Evolutionary conservation across 2,329 filamentous ascomycete genomes (phyloP), one percentile per base, ranked within the genome.

Genomic region (Berkeleyomyces basicola): DNA sequence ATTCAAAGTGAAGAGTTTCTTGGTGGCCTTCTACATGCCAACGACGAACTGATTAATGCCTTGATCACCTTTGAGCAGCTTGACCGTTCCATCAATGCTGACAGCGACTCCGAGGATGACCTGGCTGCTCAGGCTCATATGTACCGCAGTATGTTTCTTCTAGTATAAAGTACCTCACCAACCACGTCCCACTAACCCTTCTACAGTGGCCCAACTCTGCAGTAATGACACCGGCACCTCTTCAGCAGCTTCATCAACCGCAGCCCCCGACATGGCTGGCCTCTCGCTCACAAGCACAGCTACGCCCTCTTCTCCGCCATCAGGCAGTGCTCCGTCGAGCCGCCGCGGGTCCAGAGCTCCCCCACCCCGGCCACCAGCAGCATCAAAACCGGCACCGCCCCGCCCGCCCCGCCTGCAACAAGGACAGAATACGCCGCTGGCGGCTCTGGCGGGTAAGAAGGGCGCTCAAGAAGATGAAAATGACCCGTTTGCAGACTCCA

Each of bases 11-110:
- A 97, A 70, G 85, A 97, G 69, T 96, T 88, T 79, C 84, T 99
- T 7, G 93, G 92, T 49, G 86, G 89, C 65, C 79, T 99, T 3
- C 84, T 99, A 16, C 89, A 93, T 69, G 91, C 92, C 67, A 97
- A 99, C 69, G 93, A 99, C 69, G 88, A 95, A 73, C 84, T 99
- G n/a, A 88, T 97, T 47, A 86, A 86, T 66, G 90, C 91, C 1
- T 79, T 99, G 63, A 96, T 95, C 82, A 88, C 90, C 0, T 99
- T 90, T 70, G 92, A 97, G 73, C 88, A 96, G 68, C 82, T 97
- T 66, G 92, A 99, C 71, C 84, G 86, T 65, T 90, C 88, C 58
- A 87, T 92, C 66, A 87, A 90, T 67, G 83, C 84, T 4, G 84
- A 87, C 70, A 86, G 83, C 67, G 84, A 87, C 71, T 86, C 83